Conservation (phyloP, 1,284 basidiomycete genomes). For the Fereydounia khargensis region DNA sequence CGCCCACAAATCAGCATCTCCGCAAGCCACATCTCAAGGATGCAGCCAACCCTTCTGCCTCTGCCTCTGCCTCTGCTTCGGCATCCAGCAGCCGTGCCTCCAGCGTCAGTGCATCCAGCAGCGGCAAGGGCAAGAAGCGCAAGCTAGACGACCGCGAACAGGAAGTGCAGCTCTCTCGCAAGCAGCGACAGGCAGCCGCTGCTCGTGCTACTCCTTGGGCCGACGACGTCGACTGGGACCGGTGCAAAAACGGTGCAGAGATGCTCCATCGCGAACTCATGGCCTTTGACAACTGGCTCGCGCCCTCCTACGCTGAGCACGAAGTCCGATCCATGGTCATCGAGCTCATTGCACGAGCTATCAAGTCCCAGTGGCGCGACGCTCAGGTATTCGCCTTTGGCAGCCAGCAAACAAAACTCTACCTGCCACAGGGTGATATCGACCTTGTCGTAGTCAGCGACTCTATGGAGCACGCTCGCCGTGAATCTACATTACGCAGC, state of each 20-base stretch:
- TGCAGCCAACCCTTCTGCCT: neutral
- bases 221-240: slow-evolving; percentile 72
- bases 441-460: slow-evolving; percentile 63
- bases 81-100: neutral
- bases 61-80: neutral
- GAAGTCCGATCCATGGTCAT: slow-evolving; percentile 77
- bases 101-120: slow-evolving; percentile 1
- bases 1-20: no score
- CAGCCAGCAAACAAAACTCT: slow-evolving; percentile 88
- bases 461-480: slow-evolving; percentile 56
- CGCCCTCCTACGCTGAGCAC: slow-evolving; percentile 80
- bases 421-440: slow-evolving; percentile 76
- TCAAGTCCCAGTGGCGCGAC: slow-evolving; percentile 71
- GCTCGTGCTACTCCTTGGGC: slow-evolving; percentile 77
- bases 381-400: slow-evolving; percentile 85
- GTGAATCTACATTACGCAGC: slow-evolving; percentile 57
- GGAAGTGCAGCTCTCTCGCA: slow-evolving; percentile 63
- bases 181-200: slow-evolving; percentile 65
- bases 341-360: slow-evolving; percentile 68
- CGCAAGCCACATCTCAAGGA: no score
- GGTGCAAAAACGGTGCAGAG: slow-evolving; percentile 69
- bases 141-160: slow-evolving; percentile 39
- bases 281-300: slow-evolving; percentile 82
- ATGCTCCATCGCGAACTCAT: slow-evolving; percentile 51
- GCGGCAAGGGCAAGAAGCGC: slow-evolving; percentile 34